A percentile compares a stretch with the other conserved stretches of the same genome.
These are phyloP conservation scores for Daldinia caldariorum DNA, from an alignment of 495 filamentous ascomycete genomes.

Conservation along the genomic window DNA sequence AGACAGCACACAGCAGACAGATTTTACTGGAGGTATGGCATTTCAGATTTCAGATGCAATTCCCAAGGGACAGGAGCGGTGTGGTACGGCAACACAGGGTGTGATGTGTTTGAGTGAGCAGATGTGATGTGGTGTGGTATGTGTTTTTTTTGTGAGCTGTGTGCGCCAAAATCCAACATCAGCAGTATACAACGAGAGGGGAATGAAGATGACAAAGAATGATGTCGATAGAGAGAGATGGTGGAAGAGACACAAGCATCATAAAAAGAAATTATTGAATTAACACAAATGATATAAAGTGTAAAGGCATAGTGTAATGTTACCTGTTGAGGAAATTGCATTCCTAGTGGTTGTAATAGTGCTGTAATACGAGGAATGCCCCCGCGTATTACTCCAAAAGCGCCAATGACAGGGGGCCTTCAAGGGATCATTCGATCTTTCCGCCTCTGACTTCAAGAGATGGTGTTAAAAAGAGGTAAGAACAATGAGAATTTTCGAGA, in stretches of 20 bases:
- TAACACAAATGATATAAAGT: background rate
- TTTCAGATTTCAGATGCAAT: constrained; percentile 33
- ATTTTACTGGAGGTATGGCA: constrained; percentile 29
- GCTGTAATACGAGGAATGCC: constrained; percentile 39
- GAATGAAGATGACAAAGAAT: constrained; percentile 38
- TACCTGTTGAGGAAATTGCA: constrained; percentile 32
- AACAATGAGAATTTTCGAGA: constrained; percentile 5
- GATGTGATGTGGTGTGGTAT: background rate
- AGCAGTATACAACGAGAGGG: constrained; percentile 11
- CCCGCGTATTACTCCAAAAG: constrained; percentile 26
- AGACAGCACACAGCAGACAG: constrained; percentile 6
- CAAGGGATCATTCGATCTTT: constrained; percentile 2
- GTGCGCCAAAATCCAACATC: background rate
- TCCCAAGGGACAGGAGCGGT: constrained; percentile 12
- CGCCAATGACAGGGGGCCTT: constrained; percentile 17
- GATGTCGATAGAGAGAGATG: constrained; percentile 21
- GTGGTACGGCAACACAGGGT: constrained; percentile 17
- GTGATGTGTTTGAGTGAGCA: constrained; percentile 11
- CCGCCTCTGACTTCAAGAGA: background rate
- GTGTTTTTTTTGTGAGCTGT: background rate
- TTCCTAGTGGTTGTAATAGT: constrained; percentile 28
- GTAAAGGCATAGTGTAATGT: constrained; percentile 1
- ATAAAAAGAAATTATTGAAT: background rate
- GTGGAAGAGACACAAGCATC: constrained; percentile 5
- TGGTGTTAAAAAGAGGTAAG: constrained; percentile 8